Percentiles rank a stretch among this genome's conserved stretches.
Evolutionary conservation across 371 early-diverging fungal genomes (phyloP).

Genomic region (Conidiobolus incongruus): DNA sequence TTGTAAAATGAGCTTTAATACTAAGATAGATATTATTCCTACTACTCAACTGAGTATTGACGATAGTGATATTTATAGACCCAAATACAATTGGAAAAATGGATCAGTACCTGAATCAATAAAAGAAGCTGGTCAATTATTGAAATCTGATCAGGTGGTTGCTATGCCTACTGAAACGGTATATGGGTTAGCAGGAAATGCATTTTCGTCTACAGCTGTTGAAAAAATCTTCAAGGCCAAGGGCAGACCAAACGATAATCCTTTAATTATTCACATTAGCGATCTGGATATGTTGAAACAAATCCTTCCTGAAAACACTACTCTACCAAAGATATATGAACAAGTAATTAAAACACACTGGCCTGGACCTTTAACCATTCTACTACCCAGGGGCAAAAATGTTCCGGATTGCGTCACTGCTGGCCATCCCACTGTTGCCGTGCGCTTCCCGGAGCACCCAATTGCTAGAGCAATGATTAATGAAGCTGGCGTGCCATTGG

Average conservation of each 20-base stretch:
- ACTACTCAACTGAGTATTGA: too few relatives aligned
- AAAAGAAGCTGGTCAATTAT: constrained; percentile 17
- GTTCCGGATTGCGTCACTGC: constrained; percentile 68
- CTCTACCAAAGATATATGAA: constrained; percentile 22
- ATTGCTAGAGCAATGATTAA: constrained; percentile 79
- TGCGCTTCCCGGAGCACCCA: constrained; percentile 88
- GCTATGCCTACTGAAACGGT: constrained; percentile 99
- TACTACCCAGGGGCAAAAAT: constrained; percentile 47
- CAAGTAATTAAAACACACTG: constrained; percentile 64
- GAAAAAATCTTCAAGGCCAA: constrained; percentile 78
- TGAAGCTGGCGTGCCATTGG: constrained; percentile 74
- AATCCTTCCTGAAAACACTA: constrained; percentile 22
- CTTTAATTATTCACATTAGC: constrained; percentile 94
- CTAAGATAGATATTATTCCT: too few relatives aligned
- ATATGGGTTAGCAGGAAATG: constrained; percentile 95
- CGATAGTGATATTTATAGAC: too few relatives aligned
- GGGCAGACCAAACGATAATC: constrained; percentile 93
- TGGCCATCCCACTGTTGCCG: constrained; percentile 72
- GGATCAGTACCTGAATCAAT: constrained; percentile 3
- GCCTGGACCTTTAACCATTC: constrained; percentile 97
- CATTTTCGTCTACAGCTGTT: constrained; percentile 48
- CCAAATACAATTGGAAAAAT: too few relatives aligned
- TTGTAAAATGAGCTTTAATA: too few relatives aligned
- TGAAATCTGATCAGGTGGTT: constrained; percentile 34
- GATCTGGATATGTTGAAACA: constrained; percentile 68